Base-by-base conservation (phyloP, 208 protist species). In the Porcisia hertigi region DNA sequence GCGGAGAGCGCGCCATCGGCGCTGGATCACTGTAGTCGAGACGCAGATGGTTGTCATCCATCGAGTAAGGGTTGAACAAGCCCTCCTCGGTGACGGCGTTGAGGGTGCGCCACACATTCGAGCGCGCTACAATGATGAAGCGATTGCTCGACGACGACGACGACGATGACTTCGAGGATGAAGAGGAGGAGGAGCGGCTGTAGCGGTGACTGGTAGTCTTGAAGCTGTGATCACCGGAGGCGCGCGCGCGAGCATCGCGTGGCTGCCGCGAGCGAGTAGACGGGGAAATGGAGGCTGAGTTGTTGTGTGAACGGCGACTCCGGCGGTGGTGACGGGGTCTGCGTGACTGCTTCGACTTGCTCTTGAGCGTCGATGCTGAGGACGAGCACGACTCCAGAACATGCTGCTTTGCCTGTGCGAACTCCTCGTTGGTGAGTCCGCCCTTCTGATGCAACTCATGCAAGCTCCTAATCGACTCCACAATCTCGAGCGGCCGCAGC, bases 361-460 rank as follows among this genome's bases (percentile, higher is more conserved):
- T 57, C 25, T 57, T 73, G 53, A 39, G 66, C 25, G 36, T 55
- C 14, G 79, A 78, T 41, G 73, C 41, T 9, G 63, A 60, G 39
- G 79, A 83, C 12, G 79, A 60, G 11, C 57, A 54, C 20, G 73
- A 77, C 41, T 91, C 81, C 7, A 96, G 79, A 20, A 96, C 80
- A n/a, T 82, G 80, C 77, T 92, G 89, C 81, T 96, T 96, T 2
- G 89, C 89, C 55, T 91, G 86, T 4, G 82, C 80, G 54, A 96
- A 96, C 83, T 96, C 89, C 58, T 92, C 86, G 45, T 75, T 41
- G 0, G 87, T 96, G 73, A 96, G 88, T 11, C 86, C 88, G 65
- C 92, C 92, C 6, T 73, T 64, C 72, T 92, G 83, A 53, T 88
- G 83, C 53, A 96, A 81, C 71, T 92, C 84, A 57, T 96, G 89